Evolutionary conservation across 208 protist species (phyloP).

Genomic region (Leishmania tropica): DNA sequence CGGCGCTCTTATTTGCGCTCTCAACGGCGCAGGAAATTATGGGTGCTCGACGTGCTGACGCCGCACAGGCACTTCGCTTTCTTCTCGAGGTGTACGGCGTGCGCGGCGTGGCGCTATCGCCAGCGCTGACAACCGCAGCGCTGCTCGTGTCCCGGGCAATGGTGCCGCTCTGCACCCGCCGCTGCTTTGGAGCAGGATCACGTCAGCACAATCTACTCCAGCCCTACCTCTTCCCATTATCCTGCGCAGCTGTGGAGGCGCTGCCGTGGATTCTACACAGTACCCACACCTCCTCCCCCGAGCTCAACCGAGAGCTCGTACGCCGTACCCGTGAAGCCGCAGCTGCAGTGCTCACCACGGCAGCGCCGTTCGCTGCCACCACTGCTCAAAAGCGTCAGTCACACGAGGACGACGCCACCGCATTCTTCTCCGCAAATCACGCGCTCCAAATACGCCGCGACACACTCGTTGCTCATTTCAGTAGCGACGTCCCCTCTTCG

Average conservation of each 20-base stretch:
- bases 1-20: slow-evolving; percentile 18
- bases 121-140: slow-evolving; percentile 5
- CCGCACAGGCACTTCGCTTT: slow-evolving; percentile 1
- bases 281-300: not conserved
- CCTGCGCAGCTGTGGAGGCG: not conserved
- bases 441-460: slow-evolving; percentile 1
- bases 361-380: not conserved
- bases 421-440: slow-evolving; percentile 14
- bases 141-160: not conserved
- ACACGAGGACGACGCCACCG: slow-evolving; percentile 14
- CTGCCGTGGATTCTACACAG: not conserved
- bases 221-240: slow-evolving; percentile 6
- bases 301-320: not conserved
- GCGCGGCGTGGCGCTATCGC: slow-evolving; percentile 2
- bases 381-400: not conserved
- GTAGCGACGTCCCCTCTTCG: not conserved
- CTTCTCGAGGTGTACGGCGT: slow-evolving; percentile 12
- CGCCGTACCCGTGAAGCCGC: not conserved
- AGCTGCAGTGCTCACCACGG: not conserved
- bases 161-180: not conserved
- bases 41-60: not conserved
- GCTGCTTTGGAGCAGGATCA: too few species aligned
- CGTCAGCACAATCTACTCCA: not conserved
- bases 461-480: not conserved
- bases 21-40: slow-evolving; percentile 9